Evolutionary conservation across 805 yeast genomes (phyloP).

Genomic region (Crinitomyces ghanaensis): DNA sequence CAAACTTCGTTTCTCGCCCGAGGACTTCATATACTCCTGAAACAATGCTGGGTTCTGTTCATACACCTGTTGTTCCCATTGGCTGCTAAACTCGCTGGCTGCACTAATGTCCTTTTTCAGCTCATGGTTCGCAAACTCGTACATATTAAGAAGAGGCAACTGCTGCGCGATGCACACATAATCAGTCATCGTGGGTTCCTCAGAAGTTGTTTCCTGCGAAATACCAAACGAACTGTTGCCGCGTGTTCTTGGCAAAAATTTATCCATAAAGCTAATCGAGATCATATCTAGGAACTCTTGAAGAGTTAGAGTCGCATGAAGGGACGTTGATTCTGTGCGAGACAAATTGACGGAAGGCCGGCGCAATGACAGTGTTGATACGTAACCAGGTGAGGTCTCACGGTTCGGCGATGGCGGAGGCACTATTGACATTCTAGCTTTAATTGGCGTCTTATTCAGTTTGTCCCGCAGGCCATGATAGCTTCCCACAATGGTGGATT

Average conservation of each 20-base stretch:
- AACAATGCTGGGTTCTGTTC: conserved; percentile 40
- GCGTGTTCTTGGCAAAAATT: conserved; percentile 13
- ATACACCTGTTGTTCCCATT: conserved; percentile 35
- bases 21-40: conserved; percentile 35
- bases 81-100: conserved; percentile 36
- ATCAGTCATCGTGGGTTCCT: conserved; percentile 23
- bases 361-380: no score
- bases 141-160: conserved; percentile 36
- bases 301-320: conserved; percentile 5
- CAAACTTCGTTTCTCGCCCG: conserved; percentile 28
- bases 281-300: conserved; percentile 20
- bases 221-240: conserved; percentile 15
- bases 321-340: neutral
- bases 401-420: neutral
- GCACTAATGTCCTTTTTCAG: conserved; percentile 39
- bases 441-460: neutral
- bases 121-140: conserved; percentile 44
- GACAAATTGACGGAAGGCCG: neutral
- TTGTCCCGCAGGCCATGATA: no score
- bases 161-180: conserved; percentile 31
- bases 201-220: conserved; percentile 8
- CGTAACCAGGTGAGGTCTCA: no score
- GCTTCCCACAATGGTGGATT: neutral
- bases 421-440: neutral
- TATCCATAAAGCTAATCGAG: conserved; percentile 22